A percentile compares a stretch with the other conserved stretches of the same genome.
Evolutionary conservation across 306 rosid genomes (phyloP).

Genomic region (Gastrolobium villosum): DNA sequence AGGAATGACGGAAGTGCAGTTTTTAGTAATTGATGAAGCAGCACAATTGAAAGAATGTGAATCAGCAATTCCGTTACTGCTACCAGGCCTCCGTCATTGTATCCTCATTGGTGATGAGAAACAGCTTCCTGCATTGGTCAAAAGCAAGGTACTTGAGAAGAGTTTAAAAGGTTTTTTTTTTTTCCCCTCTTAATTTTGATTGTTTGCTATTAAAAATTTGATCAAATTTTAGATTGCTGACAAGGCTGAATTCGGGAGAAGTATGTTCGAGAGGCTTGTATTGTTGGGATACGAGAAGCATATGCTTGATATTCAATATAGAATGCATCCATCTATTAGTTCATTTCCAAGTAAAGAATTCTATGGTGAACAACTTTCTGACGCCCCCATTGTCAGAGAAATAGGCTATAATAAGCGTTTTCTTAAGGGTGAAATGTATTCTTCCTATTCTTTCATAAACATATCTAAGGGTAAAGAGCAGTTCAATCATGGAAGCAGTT

Average conservation of each 20-base stretch:
- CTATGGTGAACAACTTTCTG: constrained; percentile 39
- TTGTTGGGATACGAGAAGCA: constrained; percentile 37
- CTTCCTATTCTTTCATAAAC: constrained; percentile 53
- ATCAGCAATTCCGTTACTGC: constrained; percentile 59
- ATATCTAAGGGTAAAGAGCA: constrained; percentile 56
- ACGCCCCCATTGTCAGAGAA: constrained; percentile 37
- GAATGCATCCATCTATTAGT: constrained; percentile 59
- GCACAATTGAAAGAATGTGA: constrained; percentile 70
- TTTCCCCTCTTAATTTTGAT: too few species aligned
- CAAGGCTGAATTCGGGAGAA: constrained; percentile 55
- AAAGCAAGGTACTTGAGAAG: constrained; percentile 62
- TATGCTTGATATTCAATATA: constrained; percentile 45
- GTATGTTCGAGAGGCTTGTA: constrained; percentile 57
- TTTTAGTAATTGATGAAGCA: constrained; percentile 67
- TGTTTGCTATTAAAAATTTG: too few species aligned
- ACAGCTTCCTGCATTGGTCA: constrained; percentile 67
- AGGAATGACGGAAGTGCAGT: constrained; percentile 16
- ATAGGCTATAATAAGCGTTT: constrained; percentile 30
- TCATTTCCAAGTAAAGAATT: constrained; percentile 50
- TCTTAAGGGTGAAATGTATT: constrained; percentile 44
- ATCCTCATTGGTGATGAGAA: constrained; percentile 64
- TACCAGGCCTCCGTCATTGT: constrained; percentile 49
- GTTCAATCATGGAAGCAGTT: constrained; percentile 25
- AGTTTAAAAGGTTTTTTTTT: not conserved
- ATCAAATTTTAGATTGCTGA: constrained; percentile 43